Base-by-base conservation (phyloP, 225 moss, liverwort and hornwort species). In the Thuidium tamariscinum region DNA sequence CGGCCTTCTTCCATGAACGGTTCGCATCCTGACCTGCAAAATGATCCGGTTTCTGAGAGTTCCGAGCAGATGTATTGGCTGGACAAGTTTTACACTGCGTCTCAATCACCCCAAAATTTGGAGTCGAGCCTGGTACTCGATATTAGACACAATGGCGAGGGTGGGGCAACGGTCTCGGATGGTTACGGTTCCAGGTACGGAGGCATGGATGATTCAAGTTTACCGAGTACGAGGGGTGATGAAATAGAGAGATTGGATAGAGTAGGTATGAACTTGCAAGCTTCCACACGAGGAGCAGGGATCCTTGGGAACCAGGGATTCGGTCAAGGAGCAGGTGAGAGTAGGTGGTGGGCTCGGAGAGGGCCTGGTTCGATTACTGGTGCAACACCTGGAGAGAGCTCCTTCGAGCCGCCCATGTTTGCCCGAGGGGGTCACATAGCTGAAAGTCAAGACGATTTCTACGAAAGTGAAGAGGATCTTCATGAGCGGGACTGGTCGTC, bases 301-400 rank as follows among this genome's bases (percentile, higher is more conserved):
- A 93, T 95, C 30, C 88, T 98, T 89, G 92, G 94, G 80, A 95
- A 93, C 89, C 97, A 95, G 79, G 93, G 93, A 83, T 85, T 85
- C 22, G 92, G 85, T 66, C 94, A 92, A 87, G 94, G 87, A 87
- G 92, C 95, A 87, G 89, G 92, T 88, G 97, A 95, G 74, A 96
- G 97, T 87, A 94, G 96, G 88, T 98, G 97, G 97, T 98, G 97
- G 97, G 95, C 93, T 44, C 95, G 97, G 48, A 95, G 81, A 80
- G 94, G 92, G 19, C 95, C 97, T 61, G 92, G 94, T 81, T 98
- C 96, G 57, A 89, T 80, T 10, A n/a, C 86, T 10, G 91, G 92
- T 91, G 74, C 77, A 77, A n/a, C 93, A 82, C 96, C 92, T 46
- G 92, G 92, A 86, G 97, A 96, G 84, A 98, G 97, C 88, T 90